Evolutionary conservation across 2,329 filamentous ascomycete species (phyloP).

Genomic region (Fusarium burgessii): DNA sequence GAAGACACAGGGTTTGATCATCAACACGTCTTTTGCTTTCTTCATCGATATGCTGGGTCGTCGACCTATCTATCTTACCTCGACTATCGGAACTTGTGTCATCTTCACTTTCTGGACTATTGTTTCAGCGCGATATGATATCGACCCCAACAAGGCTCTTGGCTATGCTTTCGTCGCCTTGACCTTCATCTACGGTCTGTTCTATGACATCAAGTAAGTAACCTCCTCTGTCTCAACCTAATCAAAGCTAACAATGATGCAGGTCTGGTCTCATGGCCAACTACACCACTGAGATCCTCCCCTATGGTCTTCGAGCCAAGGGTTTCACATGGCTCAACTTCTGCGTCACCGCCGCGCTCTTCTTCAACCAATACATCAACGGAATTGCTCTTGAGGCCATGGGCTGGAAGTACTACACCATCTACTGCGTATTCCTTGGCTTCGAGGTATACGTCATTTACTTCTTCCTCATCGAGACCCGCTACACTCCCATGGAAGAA

Average conservation of each 20-base stretch:
- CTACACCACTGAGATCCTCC: conserved; percentile 47
- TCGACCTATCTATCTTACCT: conserved; percentile 19
- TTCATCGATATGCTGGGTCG: conserved; percentile 44
- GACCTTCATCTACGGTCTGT: conserved; percentile 55
- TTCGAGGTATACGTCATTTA: conserved; percentile 32
- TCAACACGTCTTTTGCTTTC: conserved; percentile 29
- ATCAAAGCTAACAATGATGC: conserved; percentile 26
- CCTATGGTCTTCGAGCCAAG: conserved; percentile 35
- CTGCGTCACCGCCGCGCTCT: conserved; percentile 24
- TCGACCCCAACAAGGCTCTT: conserved; percentile 28
- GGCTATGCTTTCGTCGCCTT: conserved; percentile 49
- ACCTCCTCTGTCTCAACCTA: too few relatives aligned
- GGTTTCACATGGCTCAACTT: conserved; percentile 38
- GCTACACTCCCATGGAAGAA: conserved; percentile 23
- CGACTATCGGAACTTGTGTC: conserved; percentile 40
- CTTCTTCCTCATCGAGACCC: conserved; percentile 27
- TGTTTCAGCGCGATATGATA: conserved; percentile 44
- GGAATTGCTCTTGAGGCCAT: conserved; percentile 23
- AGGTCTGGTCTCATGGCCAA: conserved; percentile 46
- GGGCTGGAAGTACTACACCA: conserved; percentile 37
- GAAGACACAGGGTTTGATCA: conserved; percentile 18
- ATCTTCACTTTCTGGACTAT: conserved; percentile 45
- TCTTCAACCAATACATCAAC: conserved; percentile 41
- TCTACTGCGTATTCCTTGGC: conserved; percentile 22
- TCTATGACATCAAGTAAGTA: conserved; percentile 48